Evolutionary conservation across 1,284 basidiomycete genomes (phyloP), one percentile per base, ranked within the genome.

Genomic region (Veloporphyrellus conicus): DNA sequence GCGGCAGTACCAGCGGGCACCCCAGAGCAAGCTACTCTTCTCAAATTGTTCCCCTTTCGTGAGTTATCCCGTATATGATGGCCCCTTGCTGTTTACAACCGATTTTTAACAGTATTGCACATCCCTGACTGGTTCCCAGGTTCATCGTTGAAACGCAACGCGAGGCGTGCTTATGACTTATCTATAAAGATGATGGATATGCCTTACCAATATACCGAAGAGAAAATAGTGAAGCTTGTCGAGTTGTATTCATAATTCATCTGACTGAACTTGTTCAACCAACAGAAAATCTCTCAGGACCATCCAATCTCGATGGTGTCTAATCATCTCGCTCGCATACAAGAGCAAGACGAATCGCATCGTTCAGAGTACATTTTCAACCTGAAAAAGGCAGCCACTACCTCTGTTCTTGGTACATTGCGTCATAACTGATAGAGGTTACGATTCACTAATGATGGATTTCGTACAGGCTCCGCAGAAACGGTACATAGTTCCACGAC

Each of bases 41-140:
- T 60, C 28, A 49, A 44, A 23, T 10, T 28, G 6, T 56, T 58
- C 18, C 57, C 58, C 2, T 60, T 60, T 19, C 32, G 57, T 58
- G 28, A 55, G 55, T 48, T 15, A 2, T 20, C 18, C 15, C 20
- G 18, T 15, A n/a, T 33, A 8, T 22, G 14, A 3, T 15, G 9
- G 15, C 22, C 12, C 3, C 8, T 22, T 25, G 3, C 6, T 12
- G 20, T 6, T 3, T 22, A 10, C 14, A 7, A 19, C 18, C 22
- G 2, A 23, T 16, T 19, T 9, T 16, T 33, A 22, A 48, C 43
- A 54, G 57, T 58, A n/a, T 25, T 58, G 2, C 39, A 36, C 20
- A 37, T 60, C 3, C 56, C 56, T 4, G 43, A 49, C 27, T 58
- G 57, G 58, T 18, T 58, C 18, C 52, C 56, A 7, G 50, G 53